Evolutionary conservation across 2,329 filamentous ascomycete genomes (phyloP).

Genomic region (Xylariaceae sp.): DNA sequence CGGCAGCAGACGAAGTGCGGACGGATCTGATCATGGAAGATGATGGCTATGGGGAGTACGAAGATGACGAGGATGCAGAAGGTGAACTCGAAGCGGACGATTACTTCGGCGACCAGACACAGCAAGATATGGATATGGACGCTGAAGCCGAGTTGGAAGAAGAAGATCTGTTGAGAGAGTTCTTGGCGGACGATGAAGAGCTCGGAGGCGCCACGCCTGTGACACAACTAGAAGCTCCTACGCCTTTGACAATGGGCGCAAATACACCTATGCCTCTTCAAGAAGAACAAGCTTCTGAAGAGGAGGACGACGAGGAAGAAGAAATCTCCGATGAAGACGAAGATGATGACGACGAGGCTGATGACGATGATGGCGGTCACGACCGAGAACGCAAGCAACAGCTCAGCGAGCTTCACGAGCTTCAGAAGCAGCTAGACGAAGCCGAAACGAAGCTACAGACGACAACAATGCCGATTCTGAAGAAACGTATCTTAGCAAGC

Average conservation of each 20-base stretch:
- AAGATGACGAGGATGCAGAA: constrained; percentile 55
- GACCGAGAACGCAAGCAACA: constrained; percentile 63
- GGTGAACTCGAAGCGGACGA: constrained; percentile 65
- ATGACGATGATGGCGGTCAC: constrained; percentile 60
- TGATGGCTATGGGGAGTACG: constrained; percentile 51
- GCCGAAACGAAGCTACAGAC: constrained; percentile 53
- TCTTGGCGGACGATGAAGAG: constrained; percentile 28
- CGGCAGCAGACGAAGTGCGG: constrained; percentile 62
- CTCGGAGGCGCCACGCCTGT: constrained; percentile 50
- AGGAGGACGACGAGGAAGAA: constrained; percentile 51
- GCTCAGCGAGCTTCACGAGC: constrained; percentile 57
- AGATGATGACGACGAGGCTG: constrained; percentile 60
- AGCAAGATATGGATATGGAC: constrained; percentile 49
- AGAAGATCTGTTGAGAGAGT: constrained; percentile 46
- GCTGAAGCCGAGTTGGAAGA: constrained; percentile 46
- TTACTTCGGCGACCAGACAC: constrained; percentile 39
- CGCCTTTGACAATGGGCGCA: constrained; percentile 53
- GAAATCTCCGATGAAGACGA: constrained; percentile 58
- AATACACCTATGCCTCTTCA: constrained; percentile 52
- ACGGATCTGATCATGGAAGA: constrained; percentile 71
- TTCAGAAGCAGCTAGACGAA: constrained; percentile 51
- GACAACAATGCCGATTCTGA: constrained; percentile 56
- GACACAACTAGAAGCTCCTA: constrained; percentile 52
- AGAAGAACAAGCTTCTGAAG: constrained; percentile 55
- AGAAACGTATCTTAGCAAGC: constrained; percentile 56